These are phyloP conservation scores for Amanita pallidorosea DNA, from an alignment of 768 basidiomycete genomes.

Conservation along the genomic window DNA sequence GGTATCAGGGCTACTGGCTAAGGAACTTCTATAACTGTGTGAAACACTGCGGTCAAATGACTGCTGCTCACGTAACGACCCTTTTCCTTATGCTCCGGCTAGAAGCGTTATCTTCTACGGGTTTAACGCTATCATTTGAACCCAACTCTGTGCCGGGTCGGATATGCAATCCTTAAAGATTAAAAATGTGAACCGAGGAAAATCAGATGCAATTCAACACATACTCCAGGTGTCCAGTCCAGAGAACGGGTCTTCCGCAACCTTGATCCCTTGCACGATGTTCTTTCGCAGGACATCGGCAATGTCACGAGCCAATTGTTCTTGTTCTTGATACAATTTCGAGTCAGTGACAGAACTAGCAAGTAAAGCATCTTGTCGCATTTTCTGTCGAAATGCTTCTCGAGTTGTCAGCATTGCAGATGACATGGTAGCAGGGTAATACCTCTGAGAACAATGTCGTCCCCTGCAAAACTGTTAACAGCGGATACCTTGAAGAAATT, in stretches of 20 bases:
- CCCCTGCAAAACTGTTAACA: constrained; percentile 29
- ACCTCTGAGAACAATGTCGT: constrained; percentile 48
- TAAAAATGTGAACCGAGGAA: not conserved
- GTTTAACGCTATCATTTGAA: constrained; percentile 70
- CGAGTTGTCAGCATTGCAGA: not conserved
- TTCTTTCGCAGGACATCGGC: constrained; percentile 70
- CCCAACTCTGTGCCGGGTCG: constrained; percentile 82
- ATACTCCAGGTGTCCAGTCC: constrained; percentile 48
- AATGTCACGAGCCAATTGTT: constrained; percentile 56
- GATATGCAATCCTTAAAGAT: constrained; percentile 49
- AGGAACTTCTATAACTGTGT: not conserved
- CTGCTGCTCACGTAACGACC: constrained; percentile 20
- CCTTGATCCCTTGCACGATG: constrained; percentile 68
- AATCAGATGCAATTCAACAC: constrained; percentile 10
- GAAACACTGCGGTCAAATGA: constrained; percentile 17
- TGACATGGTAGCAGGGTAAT: not conserved
- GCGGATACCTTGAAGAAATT: not conserved
- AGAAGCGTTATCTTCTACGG: constrained; percentile 26
- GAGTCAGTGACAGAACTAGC: constrained; percentile 32
- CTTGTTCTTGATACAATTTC: constrained; percentile 38
- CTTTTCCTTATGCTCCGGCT: constrained; percentile 25
- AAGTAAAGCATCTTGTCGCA: constrained; percentile 46
- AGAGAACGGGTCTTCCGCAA: constrained; percentile 19
- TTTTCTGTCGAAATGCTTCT: constrained; percentile 64
- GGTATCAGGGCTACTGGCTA: constrained; percentile 9